A percentile compares a stretch with the other conserved stretches of the same genome.
These are phyloP conservation scores for Solanum habrochaites DNA, from an alignment of 257 asterid species.

Conservation along the genomic window DNA sequence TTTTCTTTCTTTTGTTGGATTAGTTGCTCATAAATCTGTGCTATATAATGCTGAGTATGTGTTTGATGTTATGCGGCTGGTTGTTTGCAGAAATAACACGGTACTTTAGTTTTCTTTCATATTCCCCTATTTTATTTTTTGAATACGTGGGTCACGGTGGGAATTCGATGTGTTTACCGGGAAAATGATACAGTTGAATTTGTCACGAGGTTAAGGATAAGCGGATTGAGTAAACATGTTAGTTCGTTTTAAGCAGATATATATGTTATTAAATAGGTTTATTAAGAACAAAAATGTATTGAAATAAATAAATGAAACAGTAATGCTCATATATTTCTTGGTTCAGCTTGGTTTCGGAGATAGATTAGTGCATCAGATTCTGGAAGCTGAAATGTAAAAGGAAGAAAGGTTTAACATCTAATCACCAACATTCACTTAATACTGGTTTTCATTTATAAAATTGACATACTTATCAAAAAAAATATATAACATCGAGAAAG, in stretches of 20 bases:
- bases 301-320: neutral
- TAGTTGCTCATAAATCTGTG: neutral
- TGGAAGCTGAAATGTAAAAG: neutral
- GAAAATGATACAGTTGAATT: neutral
- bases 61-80: neutral
- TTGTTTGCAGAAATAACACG: neutral
- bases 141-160: neutral
- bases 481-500: too few relatives aligned
- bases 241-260: neutral
- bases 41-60: neutral
- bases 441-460: too few relatives aligned
- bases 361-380: neutral
- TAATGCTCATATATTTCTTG: neutral
- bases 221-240: neutral
- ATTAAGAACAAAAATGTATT: neutral
- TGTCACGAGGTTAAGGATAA: neutral
- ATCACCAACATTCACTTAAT: too few relatives aligned
- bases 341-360: neutral
- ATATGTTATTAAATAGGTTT: neutral
- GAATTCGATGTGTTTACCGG: neutral
- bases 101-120: neutral
- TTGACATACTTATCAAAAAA: too few relatives aligned
- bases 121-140: neutral
- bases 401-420: too few relatives aligned
- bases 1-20: neutral